Evolutionary conservation across 208 protist genomes (phyloP), one percentile per base, ranked within the genome.

Genomic region (Acanthamoeba rhysodes): DNA sequence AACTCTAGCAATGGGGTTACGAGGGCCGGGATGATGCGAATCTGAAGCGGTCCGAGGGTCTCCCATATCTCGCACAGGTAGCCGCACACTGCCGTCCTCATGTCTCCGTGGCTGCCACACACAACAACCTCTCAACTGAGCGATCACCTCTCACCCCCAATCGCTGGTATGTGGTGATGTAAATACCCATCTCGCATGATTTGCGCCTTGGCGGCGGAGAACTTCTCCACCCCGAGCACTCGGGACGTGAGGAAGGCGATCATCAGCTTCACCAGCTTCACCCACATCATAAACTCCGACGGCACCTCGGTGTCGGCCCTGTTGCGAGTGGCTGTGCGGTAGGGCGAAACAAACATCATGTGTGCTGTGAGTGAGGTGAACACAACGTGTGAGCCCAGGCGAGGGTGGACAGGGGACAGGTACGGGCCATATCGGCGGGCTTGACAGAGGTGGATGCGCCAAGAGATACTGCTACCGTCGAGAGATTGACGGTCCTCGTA

Each of bases 191-290:
- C 92, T 32, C n/a, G 45, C 32, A 57, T 87, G 93, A 92, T 57
- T 48, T 70, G 64, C 55, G 72, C 87, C 32, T 96, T 96, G 0
- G 93, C 50, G 14, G 87, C 82, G 18, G 57, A 82, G 66, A 95
- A 96, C 24, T 95, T 93, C 50, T 96, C 95, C 1, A 96, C 20
- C 0, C 37, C 95, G 16, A 96, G 59, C 24, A 62, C 85, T 32
- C 93, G 94, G 0, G 94, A 72, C 34, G 93, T 95, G 34, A 95
- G 34, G 82, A 90, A 96, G 22, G 95, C 94, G 10, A 68, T 95
- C 45, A 95, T 91, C 6, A 96, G 32, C 20, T 88, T 80, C 9
- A 96, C 95, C 78, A 95, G 94, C 4, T 34, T 91, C 34, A 93
- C 78, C 93, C 93, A 96, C 14, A 88, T n/a, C 57, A 41, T 24